These are phyloP conservation scores for Viridothelium virens DNA, from an alignment of 495 filamentous ascomycete genomes.

Conservation along the genomic window DNA sequence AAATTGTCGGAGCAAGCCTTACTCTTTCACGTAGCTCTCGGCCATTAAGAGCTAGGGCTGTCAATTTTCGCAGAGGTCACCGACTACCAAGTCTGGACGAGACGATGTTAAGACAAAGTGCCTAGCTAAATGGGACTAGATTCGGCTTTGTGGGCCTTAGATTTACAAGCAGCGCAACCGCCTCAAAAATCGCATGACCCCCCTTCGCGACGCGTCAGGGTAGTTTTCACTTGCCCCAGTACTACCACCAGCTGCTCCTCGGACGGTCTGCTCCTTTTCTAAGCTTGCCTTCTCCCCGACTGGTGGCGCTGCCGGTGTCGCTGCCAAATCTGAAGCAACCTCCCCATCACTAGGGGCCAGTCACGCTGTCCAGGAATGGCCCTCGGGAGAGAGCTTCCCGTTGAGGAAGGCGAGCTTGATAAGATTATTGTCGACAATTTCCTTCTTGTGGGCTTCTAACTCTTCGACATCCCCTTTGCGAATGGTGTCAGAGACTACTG, in stretches of 20 bases:
- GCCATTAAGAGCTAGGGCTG: too few species aligned
- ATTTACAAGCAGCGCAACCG: not conserved
- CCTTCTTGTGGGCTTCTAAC: slow-evolving; percentile 14
- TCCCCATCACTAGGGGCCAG: not conserved
- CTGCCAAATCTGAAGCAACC: too few species aligned
- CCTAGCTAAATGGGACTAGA: not conserved
- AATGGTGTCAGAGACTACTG: too few species aligned
- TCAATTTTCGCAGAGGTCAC: too few species aligned
- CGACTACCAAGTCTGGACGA: not conserved
- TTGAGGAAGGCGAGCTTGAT: slow-evolving; percentile 4
- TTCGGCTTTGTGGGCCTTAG: not conserved
- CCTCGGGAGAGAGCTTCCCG: not conserved
- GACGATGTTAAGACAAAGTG: not conserved
- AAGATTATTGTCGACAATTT: slow-evolving; percentile 9
- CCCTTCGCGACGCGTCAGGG: not conserved
- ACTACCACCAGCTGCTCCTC: too few species aligned
- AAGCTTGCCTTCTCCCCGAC: not conserved
- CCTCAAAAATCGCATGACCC: not conserved
- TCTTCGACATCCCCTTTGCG: slow-evolving; percentile 18
- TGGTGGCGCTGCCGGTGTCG: not conserved
- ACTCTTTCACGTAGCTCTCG: too few species aligned
- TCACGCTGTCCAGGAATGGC: not conserved
- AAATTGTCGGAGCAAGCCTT: too few species aligned
- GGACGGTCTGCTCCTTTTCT: not conserved
- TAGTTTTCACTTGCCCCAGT: too few species aligned